These are phyloP conservation scores for Pleurotus eryngii DNA, from an alignment of 768 basidiomycete species.

Conservation along the genomic window DNA sequence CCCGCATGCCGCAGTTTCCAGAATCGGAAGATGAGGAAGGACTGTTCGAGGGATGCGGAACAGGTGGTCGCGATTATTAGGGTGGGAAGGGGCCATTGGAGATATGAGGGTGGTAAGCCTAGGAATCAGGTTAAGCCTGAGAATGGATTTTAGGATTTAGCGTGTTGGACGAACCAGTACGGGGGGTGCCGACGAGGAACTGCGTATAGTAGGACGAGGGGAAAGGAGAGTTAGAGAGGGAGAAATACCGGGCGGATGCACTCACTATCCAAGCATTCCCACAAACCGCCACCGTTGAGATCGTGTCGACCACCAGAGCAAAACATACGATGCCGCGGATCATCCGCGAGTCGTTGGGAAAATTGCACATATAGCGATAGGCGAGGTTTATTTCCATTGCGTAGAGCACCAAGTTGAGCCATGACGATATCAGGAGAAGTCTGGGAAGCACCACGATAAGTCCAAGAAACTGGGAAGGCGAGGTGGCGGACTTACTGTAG, in stretches of 20 bases:
- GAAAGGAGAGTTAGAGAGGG: neutral
- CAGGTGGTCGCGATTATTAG: constrained; percentile 3
- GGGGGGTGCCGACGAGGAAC: neutral
- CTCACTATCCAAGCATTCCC: constrained; percentile 11
- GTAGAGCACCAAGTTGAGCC: constrained; percentile 13
- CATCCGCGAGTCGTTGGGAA: neutral
- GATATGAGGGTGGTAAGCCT: neutral
- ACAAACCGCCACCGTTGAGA: constrained; percentile 8
- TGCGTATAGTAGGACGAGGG: no score
- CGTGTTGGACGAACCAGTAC: no score
- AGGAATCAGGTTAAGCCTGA: neutral
- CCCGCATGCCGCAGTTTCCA: constrained; percentile 4
- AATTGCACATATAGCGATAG: constrained; percentile 4
- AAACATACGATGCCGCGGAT: constrained; percentile 6
- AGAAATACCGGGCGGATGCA: neutral
- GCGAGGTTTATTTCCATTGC: constrained; percentile 8
- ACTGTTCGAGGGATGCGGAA: constrained; percentile 10
- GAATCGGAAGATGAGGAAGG: constrained; percentile 13
- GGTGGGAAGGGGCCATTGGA: constrained; percentile 9
- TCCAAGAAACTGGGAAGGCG: no score
- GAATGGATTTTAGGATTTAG: no score
- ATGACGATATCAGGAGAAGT: constrained; percentile 9
- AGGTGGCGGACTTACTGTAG: no score
- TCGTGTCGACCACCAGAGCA: constrained; percentile 6
- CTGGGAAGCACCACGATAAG: neutral